These are phyloP conservation scores for Arthrobotrys megalospora DNA, from an alignment of 2,329 filamentous ascomycete species.

Conservation along the genomic window DNA sequence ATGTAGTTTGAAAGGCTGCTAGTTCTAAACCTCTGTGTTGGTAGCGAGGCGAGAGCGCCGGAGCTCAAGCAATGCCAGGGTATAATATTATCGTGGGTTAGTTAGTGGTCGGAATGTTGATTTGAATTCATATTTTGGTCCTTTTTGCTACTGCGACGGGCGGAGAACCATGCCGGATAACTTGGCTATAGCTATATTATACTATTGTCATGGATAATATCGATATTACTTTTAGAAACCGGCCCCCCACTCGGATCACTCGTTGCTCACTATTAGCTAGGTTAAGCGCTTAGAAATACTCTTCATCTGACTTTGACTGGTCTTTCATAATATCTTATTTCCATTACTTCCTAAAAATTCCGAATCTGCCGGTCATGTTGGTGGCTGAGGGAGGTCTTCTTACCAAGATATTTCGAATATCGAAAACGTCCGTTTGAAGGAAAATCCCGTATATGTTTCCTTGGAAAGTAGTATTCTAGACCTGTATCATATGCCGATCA, in stretches of 20 bases:
- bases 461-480: constrained; percentile 28
- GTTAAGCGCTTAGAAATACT: constrained; percentile 19
- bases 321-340: not conserved
- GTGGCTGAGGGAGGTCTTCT: constrained; percentile 1
- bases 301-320: constrained; percentile 9
- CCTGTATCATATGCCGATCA: constrained; percentile 35
- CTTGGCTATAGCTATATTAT: not conserved
- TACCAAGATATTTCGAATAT: constrained; percentile 1
- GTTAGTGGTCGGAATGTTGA: constrained; percentile 26
- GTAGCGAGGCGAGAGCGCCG: constrained; percentile 59
- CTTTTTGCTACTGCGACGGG: constrained; percentile 8
- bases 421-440: not conserved
- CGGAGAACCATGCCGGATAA: not conserved
- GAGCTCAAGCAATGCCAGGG: constrained; percentile 42
- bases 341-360: constrained; percentile 41
- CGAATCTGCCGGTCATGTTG: constrained; percentile 28
- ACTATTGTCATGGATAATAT: constrained; percentile 1
- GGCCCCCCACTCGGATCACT: constrained; percentile 14
- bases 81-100: constrained; percentile 13
- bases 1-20: not conserved
- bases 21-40: constrained; percentile 32
- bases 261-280: not conserved
- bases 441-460: constrained; percentile 8
- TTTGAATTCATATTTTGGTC: not conserved
- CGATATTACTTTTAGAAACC: not conserved